Evolutionary conservation across 2,329 filamentous ascomycete genomes (phyloP).

Genomic region (Lachnellula subtilissima): DNA sequence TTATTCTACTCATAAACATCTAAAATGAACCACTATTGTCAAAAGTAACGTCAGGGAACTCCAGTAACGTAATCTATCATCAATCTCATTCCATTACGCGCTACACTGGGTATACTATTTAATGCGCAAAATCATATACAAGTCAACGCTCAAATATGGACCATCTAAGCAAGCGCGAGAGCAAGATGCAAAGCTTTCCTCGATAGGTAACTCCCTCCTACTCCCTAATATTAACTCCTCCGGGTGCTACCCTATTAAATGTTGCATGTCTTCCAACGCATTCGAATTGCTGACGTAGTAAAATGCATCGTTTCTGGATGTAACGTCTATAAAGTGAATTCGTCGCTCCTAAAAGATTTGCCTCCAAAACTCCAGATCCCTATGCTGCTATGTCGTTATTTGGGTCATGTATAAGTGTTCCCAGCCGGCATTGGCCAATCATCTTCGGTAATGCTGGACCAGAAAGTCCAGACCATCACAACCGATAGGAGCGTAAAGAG

Average conservation of each 20-base stretch:
- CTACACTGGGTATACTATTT: constrained; percentile 29
- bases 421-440: constrained; percentile 71
- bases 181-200: constrained; percentile 9
- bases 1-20: no score
- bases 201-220: constrained; percentile 1
- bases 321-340: constrained; percentile 24
- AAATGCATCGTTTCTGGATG: constrained; percentile 18
- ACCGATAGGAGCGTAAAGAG: constrained; percentile 86
- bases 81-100: constrained; percentile 19
- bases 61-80: neutral
- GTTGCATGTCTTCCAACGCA: constrained; percentile 5
- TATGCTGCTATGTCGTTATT: constrained; percentile 12
- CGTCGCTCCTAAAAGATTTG: constrained; percentile 22
- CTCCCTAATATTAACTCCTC: constrained; percentile 6
- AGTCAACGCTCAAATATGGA: constrained; percentile 11
- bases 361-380: constrained; percentile 25
- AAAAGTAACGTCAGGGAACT: neutral
- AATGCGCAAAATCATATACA: constrained; percentile 29
- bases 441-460: constrained; percentile 98
- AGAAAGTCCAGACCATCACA: constrained; percentile 85
- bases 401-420: constrained; percentile 28
- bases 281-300: constrained; percentile 13
- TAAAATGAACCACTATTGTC: no score
- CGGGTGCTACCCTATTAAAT: constrained; percentile 4
- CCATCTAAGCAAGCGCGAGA: constrained; percentile 9